Percentiles rank a stretch among this genome's conserved stretches.
These are phyloP conservation scores for Cutaneotrichosporon spelunceum DNA, from an alignment of 1,284 basidiomycete species.

Conservation along the genomic window DNA sequence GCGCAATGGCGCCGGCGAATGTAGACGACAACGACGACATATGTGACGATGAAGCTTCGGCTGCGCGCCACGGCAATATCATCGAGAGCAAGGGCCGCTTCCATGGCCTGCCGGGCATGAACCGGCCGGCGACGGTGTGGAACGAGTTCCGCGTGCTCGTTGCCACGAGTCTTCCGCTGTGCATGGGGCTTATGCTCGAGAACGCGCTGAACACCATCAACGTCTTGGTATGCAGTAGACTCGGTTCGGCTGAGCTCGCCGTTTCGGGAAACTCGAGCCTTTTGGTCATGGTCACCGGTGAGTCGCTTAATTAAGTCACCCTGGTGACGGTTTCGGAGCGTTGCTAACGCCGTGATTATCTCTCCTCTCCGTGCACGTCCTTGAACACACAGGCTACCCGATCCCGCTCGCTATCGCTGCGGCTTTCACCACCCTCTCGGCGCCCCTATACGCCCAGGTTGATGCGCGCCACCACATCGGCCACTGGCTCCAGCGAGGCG, in stretches of 20 bases:
- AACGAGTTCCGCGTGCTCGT: constrained; percentile 26
- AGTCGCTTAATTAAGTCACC: constrained; percentile 10
- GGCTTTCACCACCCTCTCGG: constrained; percentile 42
- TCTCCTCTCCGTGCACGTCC: background rate
- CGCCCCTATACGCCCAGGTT: constrained; percentile 31
- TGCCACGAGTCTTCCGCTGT: constrained; percentile 14
- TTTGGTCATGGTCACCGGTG: constrained; percentile 34
- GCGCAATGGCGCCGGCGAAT: constrained; percentile 8
- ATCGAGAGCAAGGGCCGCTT: background rate
- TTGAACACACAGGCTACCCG: constrained; percentile 22
- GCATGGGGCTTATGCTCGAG: constrained; percentile 27
- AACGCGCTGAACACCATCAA: constrained; percentile 29
- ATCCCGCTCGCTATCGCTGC: constrained; percentile 37
- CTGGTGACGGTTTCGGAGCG: background rate
- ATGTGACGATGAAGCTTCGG: background rate
- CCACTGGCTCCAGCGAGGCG: constrained; percentile 36
- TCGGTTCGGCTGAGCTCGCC: constrained; percentile 32
- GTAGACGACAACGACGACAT: background rate
- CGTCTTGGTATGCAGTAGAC: constrained; percentile 29
- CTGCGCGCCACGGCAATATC: background rate
- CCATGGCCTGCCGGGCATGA: constrained; percentile 24
- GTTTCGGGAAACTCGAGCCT: constrained; percentile 36
- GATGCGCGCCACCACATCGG: constrained; percentile 35
- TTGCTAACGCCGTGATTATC: background rate
- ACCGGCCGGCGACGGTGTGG: constrained; percentile 19